A percentile compares a stretch with the other conserved stretches of the same genome.
phyloP scores from a whole-genome alignment of 768 basidiomycete species.

The Mycena albidolilacea region DNA sequence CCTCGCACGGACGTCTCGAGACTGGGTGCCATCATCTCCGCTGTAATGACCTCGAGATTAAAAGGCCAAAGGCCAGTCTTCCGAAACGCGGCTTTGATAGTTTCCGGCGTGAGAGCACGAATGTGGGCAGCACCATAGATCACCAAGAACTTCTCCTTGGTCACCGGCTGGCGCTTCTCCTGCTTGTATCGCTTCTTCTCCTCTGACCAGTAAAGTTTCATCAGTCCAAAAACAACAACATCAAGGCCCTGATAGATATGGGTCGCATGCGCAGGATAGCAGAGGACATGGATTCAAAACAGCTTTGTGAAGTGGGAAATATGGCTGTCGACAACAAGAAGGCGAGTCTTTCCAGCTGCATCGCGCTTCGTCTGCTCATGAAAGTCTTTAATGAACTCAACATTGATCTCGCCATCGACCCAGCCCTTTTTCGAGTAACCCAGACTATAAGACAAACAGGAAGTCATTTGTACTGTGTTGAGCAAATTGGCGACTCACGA shows the following conservation, averaged over 20 bases:
- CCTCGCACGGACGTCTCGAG: slow-evolving; percentile 42
- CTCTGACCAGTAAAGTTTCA: too few relatives aligned
- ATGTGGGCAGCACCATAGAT: slow-evolving; percentile 53
- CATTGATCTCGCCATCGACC: slow-evolving; percentile 46
- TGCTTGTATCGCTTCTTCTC: too few relatives aligned
- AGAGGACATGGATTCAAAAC: slow-evolving; percentile 58
- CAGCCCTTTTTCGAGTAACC: slow-evolving; percentile 45
- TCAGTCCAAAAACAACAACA: too few relatives aligned
- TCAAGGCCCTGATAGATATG: slow-evolving; percentile 54
- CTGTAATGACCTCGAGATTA: too few relatives aligned
- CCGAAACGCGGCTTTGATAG: slow-evolving; percentile 1
- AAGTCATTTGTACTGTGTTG: background rate
- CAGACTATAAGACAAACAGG: slow-evolving; percentile 46
- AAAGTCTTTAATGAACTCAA: slow-evolving; percentile 57
- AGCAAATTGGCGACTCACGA: background rate
- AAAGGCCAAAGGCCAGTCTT: too few relatives aligned
- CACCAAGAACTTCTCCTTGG: too few relatives aligned
- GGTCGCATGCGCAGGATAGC: slow-evolving; percentile 57
- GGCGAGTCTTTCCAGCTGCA: too few relatives aligned
- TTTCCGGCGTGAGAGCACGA: slow-evolving; percentile 33
- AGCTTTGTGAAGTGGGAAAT: slow-evolving; percentile 55
- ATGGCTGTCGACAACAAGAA: slow-evolving; percentile 57
- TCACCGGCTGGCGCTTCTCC: too few relatives aligned
- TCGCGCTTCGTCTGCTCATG: slow-evolving; percentile 50
- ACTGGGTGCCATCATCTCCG: too few relatives aligned